These are phyloP conservation scores for Cicer pinnatifidum DNA, from an alignment of 306 rosid species.

Conservation along the genomic window DNA sequence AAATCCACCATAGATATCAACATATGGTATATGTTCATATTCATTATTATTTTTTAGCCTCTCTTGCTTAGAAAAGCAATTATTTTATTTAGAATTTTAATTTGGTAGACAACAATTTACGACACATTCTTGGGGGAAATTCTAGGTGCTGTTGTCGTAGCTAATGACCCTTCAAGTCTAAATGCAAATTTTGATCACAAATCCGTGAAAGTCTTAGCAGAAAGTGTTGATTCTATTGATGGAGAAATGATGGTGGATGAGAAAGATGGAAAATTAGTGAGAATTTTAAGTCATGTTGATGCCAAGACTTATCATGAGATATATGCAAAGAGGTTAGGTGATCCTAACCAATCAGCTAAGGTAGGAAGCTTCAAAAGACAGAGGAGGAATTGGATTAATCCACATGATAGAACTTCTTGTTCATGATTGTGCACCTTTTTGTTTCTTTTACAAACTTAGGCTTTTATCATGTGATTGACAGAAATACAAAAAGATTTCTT, in stretches of 20 bases:
- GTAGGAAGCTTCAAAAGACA: constrained; percentile 75
- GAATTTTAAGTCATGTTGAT: constrained; percentile 60
- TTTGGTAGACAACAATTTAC: constrained; percentile 40
- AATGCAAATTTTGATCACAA: constrained; percentile 49
- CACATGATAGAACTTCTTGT: constrained; percentile 22
- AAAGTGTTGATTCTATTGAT: constrained; percentile 64
- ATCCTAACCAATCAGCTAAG: constrained; percentile 65
- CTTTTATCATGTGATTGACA: constrained; percentile 39
- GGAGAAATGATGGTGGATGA: constrained; percentile 59
- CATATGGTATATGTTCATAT: constrained; percentile 65
- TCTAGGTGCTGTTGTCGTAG: constrained; percentile 65
- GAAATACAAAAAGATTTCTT: constrained; percentile 25
- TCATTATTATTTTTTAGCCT: constrained; percentile 19
- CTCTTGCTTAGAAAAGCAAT: no score
- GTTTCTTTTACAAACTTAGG: constrained; percentile 2
- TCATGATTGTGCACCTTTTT: constrained; percentile 32
- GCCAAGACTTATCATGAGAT: constrained; percentile 48
- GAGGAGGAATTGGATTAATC: constrained; percentile 60
- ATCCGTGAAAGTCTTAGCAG: constrained; percentile 58
- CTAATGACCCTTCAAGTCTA: constrained; percentile 42
- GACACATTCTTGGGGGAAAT: constrained; percentile 77
- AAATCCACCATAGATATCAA: constrained; percentile 58
- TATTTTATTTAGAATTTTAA: no score
- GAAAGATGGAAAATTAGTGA: constrained; percentile 62
- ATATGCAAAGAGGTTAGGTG: constrained; percentile 62